A percentile compares a stretch with the other conserved stretches of the same genome.
Evolutionary conservation across 495 filamentous ascomycete genomes (phyloP).

Genomic region (Halenospora varia): DNA sequence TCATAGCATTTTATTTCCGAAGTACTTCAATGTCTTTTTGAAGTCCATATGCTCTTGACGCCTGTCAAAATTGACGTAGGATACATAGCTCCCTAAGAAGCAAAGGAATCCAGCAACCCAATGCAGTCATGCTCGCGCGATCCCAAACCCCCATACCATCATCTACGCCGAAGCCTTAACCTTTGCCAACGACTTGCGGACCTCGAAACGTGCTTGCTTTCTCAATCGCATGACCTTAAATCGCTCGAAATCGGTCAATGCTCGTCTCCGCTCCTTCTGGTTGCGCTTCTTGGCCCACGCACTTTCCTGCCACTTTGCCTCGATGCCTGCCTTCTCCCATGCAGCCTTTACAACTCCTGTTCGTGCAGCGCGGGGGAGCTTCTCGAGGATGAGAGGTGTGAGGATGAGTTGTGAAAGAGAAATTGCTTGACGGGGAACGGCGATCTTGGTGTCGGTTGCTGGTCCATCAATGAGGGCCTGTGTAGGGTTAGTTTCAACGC

Average conservation of each 20-base stretch:
- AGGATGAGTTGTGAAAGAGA: slow-evolving; percentile 78
- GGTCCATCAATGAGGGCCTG: slow-evolving; percentile 96
- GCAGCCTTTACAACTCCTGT: slow-evolving; percentile 73
- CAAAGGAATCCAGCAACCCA: slow-evolving; percentile 31
- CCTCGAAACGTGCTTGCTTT: slow-evolving; percentile 97
- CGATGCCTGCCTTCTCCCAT: slow-evolving; percentile 85
- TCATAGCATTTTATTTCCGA: slow-evolving; percentile 7
- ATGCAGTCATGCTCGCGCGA: slow-evolving; percentile 24
- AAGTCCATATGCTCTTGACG: slow-evolving; percentile 30
- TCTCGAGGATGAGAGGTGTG: slow-evolving; percentile 82
- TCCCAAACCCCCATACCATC: slow-evolving; percentile 20
- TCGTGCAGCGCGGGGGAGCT: slow-evolving; percentile 83
- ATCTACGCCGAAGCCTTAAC: slow-evolving; percentile 23
- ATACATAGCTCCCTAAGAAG: slow-evolving; percentile 28
- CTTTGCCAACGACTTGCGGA: slow-evolving; percentile 72
- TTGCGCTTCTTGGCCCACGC: slow-evolving; percentile 86
- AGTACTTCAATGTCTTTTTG: slow-evolving; percentile 24
- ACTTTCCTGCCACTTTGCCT: slow-evolving; percentile 84
- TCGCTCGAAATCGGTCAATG: slow-evolving; percentile 95
- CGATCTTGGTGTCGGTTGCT: slow-evolving; percentile 65
- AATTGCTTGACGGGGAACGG: slow-evolving; percentile 78
- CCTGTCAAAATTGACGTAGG: slow-evolving; percentile 29
- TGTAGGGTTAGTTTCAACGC: slow-evolving; percentile 10
- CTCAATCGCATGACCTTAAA: slow-evolving; percentile 98
- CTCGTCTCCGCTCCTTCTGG: slow-evolving; percentile 76